Conservation (phyloP, 371 early-diverging fungal genomes). For the Rhizopus stolonifer region DNA sequence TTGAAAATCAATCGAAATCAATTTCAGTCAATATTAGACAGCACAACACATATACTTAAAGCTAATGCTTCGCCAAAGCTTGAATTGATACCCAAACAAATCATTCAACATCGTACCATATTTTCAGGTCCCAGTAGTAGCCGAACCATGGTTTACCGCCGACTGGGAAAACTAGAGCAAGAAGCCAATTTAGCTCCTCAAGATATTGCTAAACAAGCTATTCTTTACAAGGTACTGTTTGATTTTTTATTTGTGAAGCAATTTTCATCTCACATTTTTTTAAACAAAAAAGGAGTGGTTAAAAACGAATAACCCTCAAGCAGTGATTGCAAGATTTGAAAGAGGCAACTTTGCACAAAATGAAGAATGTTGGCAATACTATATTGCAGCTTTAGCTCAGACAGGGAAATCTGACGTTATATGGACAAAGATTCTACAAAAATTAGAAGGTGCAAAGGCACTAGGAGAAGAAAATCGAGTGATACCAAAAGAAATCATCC, state of each 20-base stretch:
- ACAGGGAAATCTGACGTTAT: constrained; percentile 65
- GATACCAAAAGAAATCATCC: constrained; percentile 31
- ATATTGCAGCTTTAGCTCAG: constrained; percentile 69
- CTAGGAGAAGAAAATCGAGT: background rate
- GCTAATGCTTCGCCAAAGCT: constrained; percentile 5
- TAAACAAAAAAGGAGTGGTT: constrained; percentile 59
- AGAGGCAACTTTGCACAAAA: constrained; percentile 63
- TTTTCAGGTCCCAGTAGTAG: constrained; percentile 14
- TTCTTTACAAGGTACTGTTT: constrained; percentile 63
- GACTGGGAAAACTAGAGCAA: constrained; percentile 49
- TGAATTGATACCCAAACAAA: constrained; percentile 8
- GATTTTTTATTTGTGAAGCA: background rate
- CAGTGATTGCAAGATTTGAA: constrained; percentile 70
- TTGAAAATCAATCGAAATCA: background rate
- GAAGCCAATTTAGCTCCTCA: constrained; percentile 67
- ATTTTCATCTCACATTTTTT: background rate
- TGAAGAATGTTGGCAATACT: constrained; percentile 67
- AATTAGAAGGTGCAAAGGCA: constrained; percentile 47
- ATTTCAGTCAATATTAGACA: constrained; percentile 2
- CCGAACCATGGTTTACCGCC: constrained; percentile 19
- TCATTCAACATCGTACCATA: constrained; percentile 15
- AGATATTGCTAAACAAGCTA: constrained; percentile 66
- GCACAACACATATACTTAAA: constrained; percentile 14
- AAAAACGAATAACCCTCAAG: constrained; percentile 59
- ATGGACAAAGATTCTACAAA: constrained; percentile 63